Conservation (phyloP, 371 early-diverging fungal species). For the Rhizopus sp. region DNA sequence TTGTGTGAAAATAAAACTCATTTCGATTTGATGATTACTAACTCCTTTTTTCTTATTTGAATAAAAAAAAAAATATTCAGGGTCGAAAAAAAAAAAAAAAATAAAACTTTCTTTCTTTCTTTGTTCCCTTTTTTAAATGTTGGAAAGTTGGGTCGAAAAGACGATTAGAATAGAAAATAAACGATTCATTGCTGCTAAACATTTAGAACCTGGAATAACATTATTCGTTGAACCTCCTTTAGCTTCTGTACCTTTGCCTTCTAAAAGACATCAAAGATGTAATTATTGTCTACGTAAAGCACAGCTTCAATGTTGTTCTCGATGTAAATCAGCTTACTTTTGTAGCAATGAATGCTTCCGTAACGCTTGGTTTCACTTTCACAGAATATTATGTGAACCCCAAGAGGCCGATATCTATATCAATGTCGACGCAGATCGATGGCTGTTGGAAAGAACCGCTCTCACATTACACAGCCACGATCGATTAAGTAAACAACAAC, state of each 20-base stretch:
- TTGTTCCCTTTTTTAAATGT: no score
- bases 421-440: constrained; percentile 45
- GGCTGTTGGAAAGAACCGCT: constrained; percentile 46
- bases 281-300: constrained; percentile 45
- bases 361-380: constrained; percentile 50
- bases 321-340: constrained; percentile 50
- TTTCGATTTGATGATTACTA: no score
- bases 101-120: no score
- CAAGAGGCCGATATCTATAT: constrained; percentile 40
- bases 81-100: no score
- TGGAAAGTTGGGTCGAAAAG: no score
- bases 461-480: constrained; percentile 49
- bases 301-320: constrained; percentile 49
- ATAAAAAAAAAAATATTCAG: no score
- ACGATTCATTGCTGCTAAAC: constrained; percentile 14
- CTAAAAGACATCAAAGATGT: constrained; percentile 43
- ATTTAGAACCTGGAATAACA: constrained; percentile 26
- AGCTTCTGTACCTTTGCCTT: constrained; percentile 43
- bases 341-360: constrained; percentile 50
- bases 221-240: constrained; percentile 35
- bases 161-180: constrained; percentile 2
- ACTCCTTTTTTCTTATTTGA: no score
- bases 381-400: constrained; percentile 44
- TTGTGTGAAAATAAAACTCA: no score
- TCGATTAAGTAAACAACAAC: constrained; percentile 49